phyloP scores from a whole-genome alignment of 495 filamentous ascomycete species.

The Penicillium dipodomyicola region DNA sequence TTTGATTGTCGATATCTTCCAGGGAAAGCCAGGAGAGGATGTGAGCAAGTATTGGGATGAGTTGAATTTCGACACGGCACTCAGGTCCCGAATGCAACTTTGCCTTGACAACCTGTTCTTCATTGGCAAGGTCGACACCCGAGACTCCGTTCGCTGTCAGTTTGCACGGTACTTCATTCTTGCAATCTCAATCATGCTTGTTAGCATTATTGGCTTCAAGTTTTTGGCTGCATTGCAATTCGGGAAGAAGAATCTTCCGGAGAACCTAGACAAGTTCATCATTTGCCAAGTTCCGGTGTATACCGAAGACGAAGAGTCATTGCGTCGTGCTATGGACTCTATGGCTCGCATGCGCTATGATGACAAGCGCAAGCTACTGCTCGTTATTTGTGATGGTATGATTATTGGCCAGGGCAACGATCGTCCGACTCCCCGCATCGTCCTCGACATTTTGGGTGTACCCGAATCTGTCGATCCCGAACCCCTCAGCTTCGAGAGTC shows the following conservation, averaged over 20 bases:
- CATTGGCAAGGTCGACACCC: slow-evolving; percentile 85
- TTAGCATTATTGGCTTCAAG: slow-evolving; percentile 84
- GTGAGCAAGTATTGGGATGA: slow-evolving; percentile 79
- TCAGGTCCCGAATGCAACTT: slow-evolving; percentile 67
- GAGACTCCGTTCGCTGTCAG: slow-evolving; percentile 79
- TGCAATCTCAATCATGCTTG: slow-evolving; percentile 80
- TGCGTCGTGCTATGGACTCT: slow-evolving; percentile 95
- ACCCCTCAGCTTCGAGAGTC: slow-evolving; percentile 92
- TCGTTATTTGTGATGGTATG: slow-evolving; percentile 57
- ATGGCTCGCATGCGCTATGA: slow-evolving; percentile 95
- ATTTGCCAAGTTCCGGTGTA: slow-evolving; percentile 98
- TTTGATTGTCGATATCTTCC: slow-evolving; percentile 72
- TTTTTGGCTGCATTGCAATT: slow-evolving; percentile 97
- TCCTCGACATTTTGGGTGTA: slow-evolving; percentile 94
- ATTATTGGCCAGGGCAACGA: slow-evolving; percentile 99
- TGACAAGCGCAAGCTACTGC: slow-evolving; percentile 61
- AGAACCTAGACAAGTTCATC: slow-evolving; percentile 96
- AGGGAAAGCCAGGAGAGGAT: slow-evolving; percentile 70
- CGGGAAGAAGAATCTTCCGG: slow-evolving; percentile 81
- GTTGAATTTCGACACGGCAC: slow-evolving; percentile 51
- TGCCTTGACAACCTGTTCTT: slow-evolving; percentile 97
- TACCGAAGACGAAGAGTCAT: slow-evolving; percentile 96
- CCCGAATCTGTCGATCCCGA: slow-evolving; percentile 93
- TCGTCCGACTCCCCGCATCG: slow-evolving; percentile 89
- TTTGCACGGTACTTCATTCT: slow-evolving; percentile 92